Percentiles rank a stretch among this genome's conserved stretches.
Conservation (phyloP, 116 monocot species). For the Cymodocea nodosa region DNA sequence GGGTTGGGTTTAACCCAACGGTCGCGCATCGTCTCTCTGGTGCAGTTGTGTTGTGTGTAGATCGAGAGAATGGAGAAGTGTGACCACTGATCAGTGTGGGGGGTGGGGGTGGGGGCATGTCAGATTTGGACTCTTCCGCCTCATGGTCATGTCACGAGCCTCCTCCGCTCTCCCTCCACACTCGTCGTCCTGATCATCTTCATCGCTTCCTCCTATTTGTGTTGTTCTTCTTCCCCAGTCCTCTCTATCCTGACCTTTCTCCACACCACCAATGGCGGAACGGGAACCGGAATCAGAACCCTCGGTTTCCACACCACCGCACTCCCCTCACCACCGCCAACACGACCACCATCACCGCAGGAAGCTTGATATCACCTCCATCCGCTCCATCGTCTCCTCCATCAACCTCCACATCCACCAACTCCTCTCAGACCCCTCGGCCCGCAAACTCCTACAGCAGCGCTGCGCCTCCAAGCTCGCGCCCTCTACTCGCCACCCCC, state of each 20-base stretch:
- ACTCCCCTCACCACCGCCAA: constrained; percentile 5
- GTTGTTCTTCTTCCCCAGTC: background rate
- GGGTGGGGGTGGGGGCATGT: background rate
- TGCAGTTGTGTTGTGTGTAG: too few species aligned
- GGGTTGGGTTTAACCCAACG: too few species aligned
- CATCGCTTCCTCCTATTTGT: background rate
- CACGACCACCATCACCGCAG: constrained; percentile 3
- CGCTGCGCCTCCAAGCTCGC: constrained; percentile 25
- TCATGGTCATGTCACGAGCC: constrained; percentile 1
- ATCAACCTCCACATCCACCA: constrained; percentile 33
- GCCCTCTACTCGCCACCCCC: constrained; percentile 14
- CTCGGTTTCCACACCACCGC: background rate
- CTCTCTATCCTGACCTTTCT: background rate
- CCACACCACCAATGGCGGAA: background rate
- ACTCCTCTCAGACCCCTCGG: constrained; percentile 41
- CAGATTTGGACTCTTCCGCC: background rate
- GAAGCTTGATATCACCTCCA: constrained; percentile 29
- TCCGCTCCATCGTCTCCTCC: constrained; percentile 23
- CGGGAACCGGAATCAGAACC: background rate
- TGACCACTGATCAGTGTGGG: too few species aligned
- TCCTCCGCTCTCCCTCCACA: background rate
- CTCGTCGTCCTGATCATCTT: background rate
- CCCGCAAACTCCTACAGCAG: constrained; percentile 33
- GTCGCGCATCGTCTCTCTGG: too few species aligned
- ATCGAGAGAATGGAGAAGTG: too few species aligned